Evolutionary conservation across 306 rosid genomes (phyloP).

Genomic region (Trichosanthes truncata): DNA sequence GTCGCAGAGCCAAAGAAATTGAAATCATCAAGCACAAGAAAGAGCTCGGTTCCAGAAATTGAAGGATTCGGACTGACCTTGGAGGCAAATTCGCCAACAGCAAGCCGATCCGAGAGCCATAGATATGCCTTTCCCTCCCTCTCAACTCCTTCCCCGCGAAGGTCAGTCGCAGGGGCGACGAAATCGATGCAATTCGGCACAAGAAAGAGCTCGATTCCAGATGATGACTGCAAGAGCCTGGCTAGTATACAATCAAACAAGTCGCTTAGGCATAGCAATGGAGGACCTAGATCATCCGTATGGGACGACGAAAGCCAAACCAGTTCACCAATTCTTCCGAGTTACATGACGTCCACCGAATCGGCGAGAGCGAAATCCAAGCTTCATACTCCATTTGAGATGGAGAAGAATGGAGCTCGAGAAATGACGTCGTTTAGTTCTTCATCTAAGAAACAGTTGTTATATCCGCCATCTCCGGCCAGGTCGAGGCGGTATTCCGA

Average conservation of each 20-base stretch:
- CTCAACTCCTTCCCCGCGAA: conserved; percentile 55
- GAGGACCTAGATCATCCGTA: conserved; percentile 32
- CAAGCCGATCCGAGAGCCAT: conserved; percentile 45
- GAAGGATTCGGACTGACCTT: conserved; percentile 55
- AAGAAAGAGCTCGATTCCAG: conserved; percentile 35
- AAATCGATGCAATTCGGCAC: conserved; percentile 50
- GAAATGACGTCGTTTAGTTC: conserved; percentile 51
- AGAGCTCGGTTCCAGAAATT: conserved; percentile 15
- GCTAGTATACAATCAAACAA: conserved; percentile 55
- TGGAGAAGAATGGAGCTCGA: conserved; percentile 40
- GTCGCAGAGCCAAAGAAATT: conserved; percentile 24
- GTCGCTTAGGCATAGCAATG: conserved; percentile 65
- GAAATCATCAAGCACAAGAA: conserved; percentile 55
- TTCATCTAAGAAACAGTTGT: conserved; percentile 64
- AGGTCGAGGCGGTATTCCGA: conserved; percentile 66
- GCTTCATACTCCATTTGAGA: conserved; percentile 57
- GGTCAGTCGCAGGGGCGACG: conserved; percentile 25
- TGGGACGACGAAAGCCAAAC: conserved; percentile 75
- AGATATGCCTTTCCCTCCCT: conserved; percentile 32
- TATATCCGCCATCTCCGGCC: conserved; percentile 71
- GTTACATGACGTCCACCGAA: conserved; percentile 81
- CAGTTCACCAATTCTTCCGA: conserved; percentile 60
- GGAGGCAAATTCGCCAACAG: conserved; percentile 63
- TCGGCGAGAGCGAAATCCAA: conserved; percentile 84
- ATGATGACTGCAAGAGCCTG: conserved; percentile 62